Evolutionary conservation across 352 stramenopile species (phyloP).

Genomic region (Plasmopara halstedii): DNA sequence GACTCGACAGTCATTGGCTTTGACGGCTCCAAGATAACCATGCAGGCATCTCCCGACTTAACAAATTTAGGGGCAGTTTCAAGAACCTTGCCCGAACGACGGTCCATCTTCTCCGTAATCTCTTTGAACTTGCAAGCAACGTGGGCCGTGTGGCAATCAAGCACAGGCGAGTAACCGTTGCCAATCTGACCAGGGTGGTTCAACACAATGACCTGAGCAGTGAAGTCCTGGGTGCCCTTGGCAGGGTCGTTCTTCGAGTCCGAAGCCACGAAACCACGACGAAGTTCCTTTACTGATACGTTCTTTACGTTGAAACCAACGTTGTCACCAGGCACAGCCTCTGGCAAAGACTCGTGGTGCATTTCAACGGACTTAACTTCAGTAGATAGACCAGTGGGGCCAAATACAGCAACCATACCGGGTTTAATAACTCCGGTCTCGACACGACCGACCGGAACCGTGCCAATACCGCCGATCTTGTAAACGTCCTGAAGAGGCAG

Average conservation of each 20-base stretch:
- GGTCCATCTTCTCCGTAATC: constrained; percentile 96
- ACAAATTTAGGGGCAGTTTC: constrained; percentile 92
- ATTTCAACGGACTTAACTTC: constrained; percentile 96
- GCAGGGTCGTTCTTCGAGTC: constrained; percentile 92
- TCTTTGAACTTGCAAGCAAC: constrained; percentile 93
- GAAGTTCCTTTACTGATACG: constrained; percentile 91
- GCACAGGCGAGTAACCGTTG: constrained; percentile 91
- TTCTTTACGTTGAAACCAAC: constrained; percentile 98
- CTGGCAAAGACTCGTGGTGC: constrained; percentile 89
- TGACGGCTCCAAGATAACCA: constrained; percentile 91
- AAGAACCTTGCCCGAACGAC: constrained; percentile 92
- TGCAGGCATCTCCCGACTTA: constrained; percentile 94
- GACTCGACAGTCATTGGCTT: constrained; percentile 95
- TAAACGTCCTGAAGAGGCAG: constrained; percentile 96
- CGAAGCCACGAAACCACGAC: constrained; percentile 91
- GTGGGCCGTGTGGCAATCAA: constrained; percentile 97
- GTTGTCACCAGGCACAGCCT: constrained; percentile 92
- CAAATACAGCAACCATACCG: constrained; percentile 90
- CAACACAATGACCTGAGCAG: constrained; percentile 95
- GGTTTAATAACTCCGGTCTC: constrained; percentile 95
- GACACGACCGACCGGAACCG: constrained; percentile 93
- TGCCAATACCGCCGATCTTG: constrained; percentile 97
- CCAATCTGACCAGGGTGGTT: constrained; percentile 92
- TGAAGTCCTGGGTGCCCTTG: constrained; percentile 79
- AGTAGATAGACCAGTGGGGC: constrained; percentile 82